A percentile compares a stretch with the other conserved stretches of the same genome.
These are phyloP conservation scores for Cryphonectria naterciae DNA, from an alignment of 2,329 filamentous ascomycete species.

Conservation along the genomic window DNA sequence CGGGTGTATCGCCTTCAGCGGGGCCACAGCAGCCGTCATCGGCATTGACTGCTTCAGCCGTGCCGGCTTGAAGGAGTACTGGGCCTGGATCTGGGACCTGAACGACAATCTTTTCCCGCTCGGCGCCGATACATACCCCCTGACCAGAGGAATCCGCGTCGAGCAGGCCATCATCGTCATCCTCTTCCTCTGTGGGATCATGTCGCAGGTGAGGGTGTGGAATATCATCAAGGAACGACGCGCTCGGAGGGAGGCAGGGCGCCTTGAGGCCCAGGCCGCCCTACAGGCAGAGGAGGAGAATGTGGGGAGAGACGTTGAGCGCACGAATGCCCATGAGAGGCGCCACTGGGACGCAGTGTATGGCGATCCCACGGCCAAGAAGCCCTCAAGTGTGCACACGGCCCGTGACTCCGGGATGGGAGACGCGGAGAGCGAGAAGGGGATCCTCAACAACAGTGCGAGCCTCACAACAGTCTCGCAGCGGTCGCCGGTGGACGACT, in stretches of 20 bases:
- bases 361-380: constrained; percentile 55
- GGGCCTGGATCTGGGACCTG: constrained; percentile 87
- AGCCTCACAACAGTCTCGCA: constrained; percentile 40
- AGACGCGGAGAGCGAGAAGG: constrained; percentile 54
- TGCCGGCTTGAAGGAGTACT: constrained; percentile 94
- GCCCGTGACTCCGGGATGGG: constrained; percentile 57
- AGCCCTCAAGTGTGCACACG: constrained; percentile 38
- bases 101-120: constrained; percentile 82
- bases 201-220: constrained; percentile 88
- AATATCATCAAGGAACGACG: constrained; percentile 71
- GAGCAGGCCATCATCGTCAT: constrained; percentile 81
- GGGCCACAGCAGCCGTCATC: constrained; percentile 76
- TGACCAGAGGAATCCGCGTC: constrained; percentile 84
- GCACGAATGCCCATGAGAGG: constrained; percentile 63
- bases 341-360: constrained; percentile 79
- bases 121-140: constrained; percentile 75
- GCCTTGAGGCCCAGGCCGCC: constrained; percentile 55
- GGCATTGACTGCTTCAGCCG: constrained; percentile 90
- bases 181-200: constrained; percentile 72
- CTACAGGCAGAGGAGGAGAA: constrained; percentile 70
- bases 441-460: constrained; percentile 39
- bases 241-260: constrained; percentile 54
- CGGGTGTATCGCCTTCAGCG: constrained; percentile 75
- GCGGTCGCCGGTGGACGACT: constrained; percentile 46
- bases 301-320: constrained; percentile 69